These are phyloP conservation scores for Suhomyces sp. DNA, from an alignment of 805 yeast genomes.

Conservation along the genomic window DNA sequence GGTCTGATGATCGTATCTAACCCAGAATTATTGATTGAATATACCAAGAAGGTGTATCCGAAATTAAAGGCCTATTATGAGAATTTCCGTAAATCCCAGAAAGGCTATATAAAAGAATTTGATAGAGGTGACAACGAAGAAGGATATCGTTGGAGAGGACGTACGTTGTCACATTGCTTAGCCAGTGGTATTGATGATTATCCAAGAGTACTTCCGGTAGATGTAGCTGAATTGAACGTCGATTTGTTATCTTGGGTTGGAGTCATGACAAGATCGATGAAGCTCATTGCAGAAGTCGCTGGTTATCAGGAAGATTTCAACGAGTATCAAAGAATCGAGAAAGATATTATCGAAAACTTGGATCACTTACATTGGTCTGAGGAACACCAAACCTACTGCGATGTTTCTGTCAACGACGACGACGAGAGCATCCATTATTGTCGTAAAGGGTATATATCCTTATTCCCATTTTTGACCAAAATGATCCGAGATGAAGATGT, in stretches of 20 bases:
- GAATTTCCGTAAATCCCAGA: conserved; percentile 81
- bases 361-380: conserved; percentile 81
- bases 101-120: conserved; percentile 69
- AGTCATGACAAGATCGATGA: conserved; percentile 82
- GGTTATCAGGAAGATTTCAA: conserved; percentile 56
- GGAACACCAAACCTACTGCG: conserved; percentile 69
- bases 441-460: conserved; percentile 81
- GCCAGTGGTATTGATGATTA: conserved; percentile 96
- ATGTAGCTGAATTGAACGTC: conserved; percentile 84
- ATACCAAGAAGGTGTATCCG: conserved; percentile 70
- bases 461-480: conserved; percentile 79
- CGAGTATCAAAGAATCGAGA: conserved; percentile 52
- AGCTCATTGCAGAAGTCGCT: conserved; percentile 62
- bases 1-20: conserved; percentile 54
- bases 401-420: conserved; percentile 68
- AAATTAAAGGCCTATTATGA: conserved; percentile 71
- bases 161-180: conserved; percentile 78
- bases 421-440: conserved; percentile 72
- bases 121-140: conserved; percentile 55
- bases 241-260: conserved; percentile 94
- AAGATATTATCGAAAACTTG: conserved; percentile 58
- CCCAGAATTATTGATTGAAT: conserved; percentile 56
- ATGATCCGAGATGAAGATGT: conserved; percentile 48
- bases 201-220: conserved; percentile 80
- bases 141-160: conserved; percentile 90